phyloP scores from a whole-genome alignment of 1,139 yeast species.

The Candida neerlandica region DNA sequence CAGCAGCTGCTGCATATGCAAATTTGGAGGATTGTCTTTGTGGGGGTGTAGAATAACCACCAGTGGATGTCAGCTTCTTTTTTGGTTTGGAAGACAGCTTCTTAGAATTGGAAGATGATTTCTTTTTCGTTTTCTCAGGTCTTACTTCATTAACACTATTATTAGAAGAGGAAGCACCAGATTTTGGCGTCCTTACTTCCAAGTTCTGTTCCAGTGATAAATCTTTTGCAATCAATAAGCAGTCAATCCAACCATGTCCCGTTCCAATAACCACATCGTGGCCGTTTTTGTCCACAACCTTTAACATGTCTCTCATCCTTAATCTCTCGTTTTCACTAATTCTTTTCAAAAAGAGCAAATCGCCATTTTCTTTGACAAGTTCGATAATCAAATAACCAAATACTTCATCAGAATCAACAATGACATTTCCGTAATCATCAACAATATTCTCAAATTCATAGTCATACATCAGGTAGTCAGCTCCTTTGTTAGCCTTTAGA shows the following conservation, averaged over 20 bases:
- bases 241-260: slow-evolving; percentile 50
- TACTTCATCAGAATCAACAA: slow-evolving; percentile 25
- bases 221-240: slow-evolving; percentile 47
- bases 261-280: slow-evolving; percentile 37
- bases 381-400: slow-evolving; percentile 70
- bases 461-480: slow-evolving; percentile 76
- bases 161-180: slow-evolving; percentile 12
- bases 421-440: slow-evolving; percentile 47
- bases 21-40: slow-evolving; percentile 28
- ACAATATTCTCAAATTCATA: slow-evolving; percentile 59
- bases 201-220: slow-evolving; percentile 15
- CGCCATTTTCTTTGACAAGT: slow-evolving; percentile 55
- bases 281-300: slow-evolving; percentile 40
- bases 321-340: slow-evolving; percentile 27
- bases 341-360: slow-evolving; percentile 59
- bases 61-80: neutral
- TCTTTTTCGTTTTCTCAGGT: slow-evolving; percentile 8
- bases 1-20: slow-evolving; percentile 54
- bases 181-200: neutral
- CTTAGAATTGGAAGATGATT: slow-evolving; percentile 11
- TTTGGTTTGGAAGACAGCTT: slow-evolving; percentile 5
- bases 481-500: slow-evolving; percentile 52
- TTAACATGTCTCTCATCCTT: slow-evolving; percentile 30
- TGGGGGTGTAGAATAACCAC: slow-evolving; percentile 11
- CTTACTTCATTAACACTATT: slow-evolving; percentile 3